Conservation (phyloP, 768 basidiomycete genomes). For the Termitomyces sp. region DNA sequence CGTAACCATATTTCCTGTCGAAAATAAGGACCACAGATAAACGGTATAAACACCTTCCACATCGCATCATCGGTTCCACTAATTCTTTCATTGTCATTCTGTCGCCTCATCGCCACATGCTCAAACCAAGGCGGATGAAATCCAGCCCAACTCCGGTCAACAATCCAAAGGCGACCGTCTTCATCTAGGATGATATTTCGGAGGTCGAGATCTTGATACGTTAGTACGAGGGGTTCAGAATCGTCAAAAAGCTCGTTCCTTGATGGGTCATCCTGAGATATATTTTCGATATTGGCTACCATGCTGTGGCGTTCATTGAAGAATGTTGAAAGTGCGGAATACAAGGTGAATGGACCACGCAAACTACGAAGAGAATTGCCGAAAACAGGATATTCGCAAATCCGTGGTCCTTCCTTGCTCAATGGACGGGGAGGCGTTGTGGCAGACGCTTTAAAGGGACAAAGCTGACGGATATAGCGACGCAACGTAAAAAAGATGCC, state of each 20-base stretch:
- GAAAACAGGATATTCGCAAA: not conserved
- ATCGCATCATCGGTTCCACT: not conserved
- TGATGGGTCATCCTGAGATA: constrained; percentile 7
- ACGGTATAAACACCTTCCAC: not conserved
- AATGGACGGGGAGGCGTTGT: not conserved
- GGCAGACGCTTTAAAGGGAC: constrained; percentile 2
- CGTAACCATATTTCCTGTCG: not conserved
- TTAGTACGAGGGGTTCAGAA: constrained; percentile 23
- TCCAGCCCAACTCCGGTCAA: constrained; percentile 22
- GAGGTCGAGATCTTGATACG: constrained; percentile 20
- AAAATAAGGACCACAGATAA: not conserved
- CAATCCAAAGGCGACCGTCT: constrained; percentile 21
- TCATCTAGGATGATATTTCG: constrained; percentile 20
- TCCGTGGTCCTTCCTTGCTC: not conserved
- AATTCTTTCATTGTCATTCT: not conserved
- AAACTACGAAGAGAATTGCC: not conserved
- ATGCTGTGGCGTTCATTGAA: constrained; percentile 11
- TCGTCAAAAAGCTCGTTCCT: constrained; percentile 15
- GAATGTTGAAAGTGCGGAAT: constrained; percentile 13
- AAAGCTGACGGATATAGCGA: constrained; percentile 21
- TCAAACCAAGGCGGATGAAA: constrained; percentile 20
- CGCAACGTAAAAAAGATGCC: constrained; percentile 19
- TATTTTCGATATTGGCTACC: not conserved
- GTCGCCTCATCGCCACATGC: constrained; percentile 19
- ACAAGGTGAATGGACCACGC: constrained; percentile 13